A percentile compares a stretch with the other conserved stretches of the same genome.
These are phyloP conservation scores for Scenedesmus sp. DNA, from an alignment of 163 green algal species.

Conservation along the genomic window DNA sequence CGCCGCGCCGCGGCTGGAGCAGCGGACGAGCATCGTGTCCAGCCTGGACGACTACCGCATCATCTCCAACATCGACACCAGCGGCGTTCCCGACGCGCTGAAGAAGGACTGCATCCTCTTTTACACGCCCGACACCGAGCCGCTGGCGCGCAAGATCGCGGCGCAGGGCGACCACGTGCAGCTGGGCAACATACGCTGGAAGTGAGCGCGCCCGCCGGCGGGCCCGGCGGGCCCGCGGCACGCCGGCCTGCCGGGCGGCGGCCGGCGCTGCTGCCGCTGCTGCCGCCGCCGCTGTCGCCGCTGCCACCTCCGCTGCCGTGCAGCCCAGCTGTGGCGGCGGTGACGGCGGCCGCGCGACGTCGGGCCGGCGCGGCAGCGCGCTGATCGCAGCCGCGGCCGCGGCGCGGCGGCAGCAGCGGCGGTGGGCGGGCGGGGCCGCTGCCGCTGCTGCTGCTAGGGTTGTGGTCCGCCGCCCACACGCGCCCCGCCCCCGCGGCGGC, in stretches of 20 bases:
- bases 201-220: constrained; percentile 58
- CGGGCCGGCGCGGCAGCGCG: too few relatives aligned
- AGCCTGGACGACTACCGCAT: constrained; percentile 67
- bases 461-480: too few relatives aligned
- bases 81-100: constrained; percentile 24
- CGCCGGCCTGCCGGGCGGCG: not conserved
- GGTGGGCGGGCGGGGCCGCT: too few relatives aligned
- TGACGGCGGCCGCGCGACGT: too few relatives aligned
- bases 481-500: too few relatives aligned
- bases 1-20: too few relatives aligned
- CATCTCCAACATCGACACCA: constrained; percentile 52
- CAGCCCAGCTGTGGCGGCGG: too few relatives aligned
- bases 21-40: too few relatives aligned
- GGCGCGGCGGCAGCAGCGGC: too few relatives aligned
- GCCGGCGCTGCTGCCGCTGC: not conserved
- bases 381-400: too few relatives aligned
- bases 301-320: too few relatives aligned
- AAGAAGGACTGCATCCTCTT: constrained; percentile 95
- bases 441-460: too few relatives aligned
- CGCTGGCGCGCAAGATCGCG: constrained; percentile 84
- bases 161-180: constrained; percentile 74
- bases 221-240: not conserved
- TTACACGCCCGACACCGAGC: constrained; percentile 86
- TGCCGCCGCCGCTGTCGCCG: not conserved
- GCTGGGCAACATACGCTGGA: constrained; percentile 92